Percentiles rank a stretch among this genome's conserved stretches.
Evolutionary conservation across 2,329 filamentous ascomycete genomes (phyloP).

Genomic region (Sclerotinia sclerotiorum): DNA sequence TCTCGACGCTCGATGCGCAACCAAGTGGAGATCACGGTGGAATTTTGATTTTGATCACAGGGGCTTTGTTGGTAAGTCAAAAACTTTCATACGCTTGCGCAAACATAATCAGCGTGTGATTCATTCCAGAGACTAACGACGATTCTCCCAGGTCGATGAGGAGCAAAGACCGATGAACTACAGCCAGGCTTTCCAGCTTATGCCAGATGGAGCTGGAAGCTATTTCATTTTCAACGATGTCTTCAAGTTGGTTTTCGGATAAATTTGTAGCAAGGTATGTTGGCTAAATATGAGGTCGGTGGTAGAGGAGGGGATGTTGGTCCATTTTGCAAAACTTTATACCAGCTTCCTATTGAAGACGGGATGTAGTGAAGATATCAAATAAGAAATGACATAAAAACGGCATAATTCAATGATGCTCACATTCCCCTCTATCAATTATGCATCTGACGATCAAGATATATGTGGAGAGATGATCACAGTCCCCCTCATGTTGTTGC

Average conservation of each 20-base stretch:
- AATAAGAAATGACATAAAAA: slow-evolving; percentile 16
- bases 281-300: slow-evolving; percentile 31
- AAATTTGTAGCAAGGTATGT: slow-evolving; percentile 21
- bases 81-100: background rate
- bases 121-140: slow-evolving; percentile 5
- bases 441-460: slow-evolving; percentile 6
- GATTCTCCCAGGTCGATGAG: slow-evolving; percentile 70
- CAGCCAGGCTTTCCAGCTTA: slow-evolving; percentile 84
- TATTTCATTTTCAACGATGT: slow-evolving; percentile 94
- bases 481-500: background rate
- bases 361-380: slow-evolving; percentile 27
- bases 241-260: slow-evolving; percentile 80
- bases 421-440: slow-evolving; percentile 7
- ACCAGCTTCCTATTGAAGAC: slow-evolving; percentile 30
- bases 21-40: slow-evolving; percentile 65
- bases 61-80: slow-evolving; percentile 71
- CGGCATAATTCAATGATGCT: slow-evolving; percentile 8
- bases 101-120: slow-evolving; percentile 24
- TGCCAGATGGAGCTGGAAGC: slow-evolving; percentile 62
- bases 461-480: slow-evolving; percentile 11
- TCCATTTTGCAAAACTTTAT: slow-evolving; percentile 33
- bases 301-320: slow-evolving; percentile 19
- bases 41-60: slow-evolving; percentile 86
- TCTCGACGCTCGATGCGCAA: slow-evolving; percentile 79
- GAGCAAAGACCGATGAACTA: slow-evolving; percentile 87